Conservation (phyloP, 78 protist species). For the Blattamonas nauphoetae region DNA sequence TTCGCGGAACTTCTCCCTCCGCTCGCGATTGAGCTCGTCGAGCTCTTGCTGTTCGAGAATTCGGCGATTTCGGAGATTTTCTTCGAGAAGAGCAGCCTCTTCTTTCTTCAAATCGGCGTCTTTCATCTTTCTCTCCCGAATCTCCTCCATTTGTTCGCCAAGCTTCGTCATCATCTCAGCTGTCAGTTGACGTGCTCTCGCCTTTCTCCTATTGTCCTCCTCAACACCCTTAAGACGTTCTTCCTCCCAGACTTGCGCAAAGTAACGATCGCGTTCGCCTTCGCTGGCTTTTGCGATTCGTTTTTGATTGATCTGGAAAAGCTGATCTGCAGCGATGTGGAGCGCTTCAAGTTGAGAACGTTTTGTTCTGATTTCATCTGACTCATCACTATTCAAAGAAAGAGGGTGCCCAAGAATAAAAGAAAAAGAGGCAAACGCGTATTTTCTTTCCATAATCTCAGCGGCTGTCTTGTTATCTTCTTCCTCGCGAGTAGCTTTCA, state of each 20-base stretch:
- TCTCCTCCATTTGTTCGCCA: neutral
- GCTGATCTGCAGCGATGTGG: neutral
- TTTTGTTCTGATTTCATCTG: neutral
- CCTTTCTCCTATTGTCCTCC: neutral
- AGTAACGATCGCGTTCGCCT: neutral
- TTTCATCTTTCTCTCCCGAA: neutral
- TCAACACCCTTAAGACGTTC: neutral
- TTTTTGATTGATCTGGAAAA: neutral
- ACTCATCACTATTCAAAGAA: neutral
- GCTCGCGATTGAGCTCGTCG: neutral
- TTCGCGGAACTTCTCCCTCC: neutral
- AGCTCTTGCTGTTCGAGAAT: neutral
- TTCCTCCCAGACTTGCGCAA: neutral
- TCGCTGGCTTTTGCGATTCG: neutral
- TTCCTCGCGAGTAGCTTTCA: neutral
- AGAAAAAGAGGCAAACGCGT: neutral
- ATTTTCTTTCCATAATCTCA: neutral
- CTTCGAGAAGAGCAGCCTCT: neutral
- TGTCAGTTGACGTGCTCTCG: neutral
- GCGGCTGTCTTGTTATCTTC: neutral
- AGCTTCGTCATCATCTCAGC: neutral
- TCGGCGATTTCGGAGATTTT: neutral
- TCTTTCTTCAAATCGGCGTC: neutral
- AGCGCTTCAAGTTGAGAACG: neutral
- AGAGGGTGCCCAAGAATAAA: neutral